Evolutionary conservation across 2,329 filamentous ascomycete genomes (phyloP).

Genomic region (Pseudofabraea citricarpa): DNA sequence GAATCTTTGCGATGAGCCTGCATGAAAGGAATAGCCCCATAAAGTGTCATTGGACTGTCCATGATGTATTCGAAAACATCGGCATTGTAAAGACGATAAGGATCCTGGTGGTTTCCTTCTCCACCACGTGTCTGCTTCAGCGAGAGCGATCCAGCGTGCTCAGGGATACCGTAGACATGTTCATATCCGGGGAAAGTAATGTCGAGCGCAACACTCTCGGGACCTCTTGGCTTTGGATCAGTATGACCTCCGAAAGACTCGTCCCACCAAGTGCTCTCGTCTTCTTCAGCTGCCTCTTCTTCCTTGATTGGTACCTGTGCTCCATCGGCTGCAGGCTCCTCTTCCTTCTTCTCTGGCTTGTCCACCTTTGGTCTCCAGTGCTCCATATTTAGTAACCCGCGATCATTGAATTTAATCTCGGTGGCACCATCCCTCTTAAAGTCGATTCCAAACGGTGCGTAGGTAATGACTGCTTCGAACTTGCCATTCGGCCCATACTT

Average conservation of each 20-base stretch:
- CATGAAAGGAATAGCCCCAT: slow-evolving; percentile 97
- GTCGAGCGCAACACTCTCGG: slow-evolving; percentile 86
- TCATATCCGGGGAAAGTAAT: slow-evolving; percentile 89
- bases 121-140: slow-evolving; percentile 88
- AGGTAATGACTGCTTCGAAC: slow-evolving; percentile 79
- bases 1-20: slow-evolving; percentile 93
- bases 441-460: slow-evolving; percentile 77
- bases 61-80: slow-evolving; percentile 98
- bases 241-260: slow-evolving; percentile 94
- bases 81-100: slow-evolving; percentile 91
- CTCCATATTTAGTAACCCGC: slow-evolving; percentile 87
- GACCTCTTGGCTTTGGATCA: slow-evolving; percentile 89
- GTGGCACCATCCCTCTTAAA: slow-evolving; percentile 79
- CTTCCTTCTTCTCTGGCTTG: slow-evolving; percentile 25
- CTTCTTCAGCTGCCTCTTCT: slow-evolving; percentile 47
- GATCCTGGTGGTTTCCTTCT: slow-evolving; percentile 77
- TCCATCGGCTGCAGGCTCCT: slow-evolving; percentile 34
- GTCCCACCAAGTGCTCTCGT: slow-evolving; percentile 96
- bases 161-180: slow-evolving; percentile 90
- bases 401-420: slow-evolving; percentile 84
- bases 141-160: slow-evolving; percentile 84
- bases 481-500: slow-evolving; percentile 71
- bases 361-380: slow-evolving; percentile 92
- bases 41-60: slow-evolving; percentile 97
- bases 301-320: slow-evolving; percentile 34